Percentiles rank a stretch among this genome's conserved stretches.
Conservation (phyloP, 306 rosid genomes). For the Quercus parvula region DNA sequence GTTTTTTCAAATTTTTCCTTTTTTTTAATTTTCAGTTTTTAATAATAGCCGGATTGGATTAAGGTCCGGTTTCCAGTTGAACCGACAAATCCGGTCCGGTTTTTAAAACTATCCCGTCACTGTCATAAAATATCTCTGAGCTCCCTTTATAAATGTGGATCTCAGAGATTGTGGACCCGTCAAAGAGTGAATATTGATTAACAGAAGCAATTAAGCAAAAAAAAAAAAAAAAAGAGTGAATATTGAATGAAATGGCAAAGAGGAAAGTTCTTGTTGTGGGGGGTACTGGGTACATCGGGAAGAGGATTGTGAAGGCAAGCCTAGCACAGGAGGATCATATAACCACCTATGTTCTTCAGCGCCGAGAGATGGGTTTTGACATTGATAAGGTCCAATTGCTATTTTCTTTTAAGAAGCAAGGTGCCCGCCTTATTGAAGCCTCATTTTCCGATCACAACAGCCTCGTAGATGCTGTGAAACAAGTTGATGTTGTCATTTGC, state of each 20-base stretch:
- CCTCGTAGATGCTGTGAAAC: constrained; percentile 65
- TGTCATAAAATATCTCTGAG: no score
- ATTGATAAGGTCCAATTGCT: constrained; percentile 61
- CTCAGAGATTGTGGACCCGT: no score
- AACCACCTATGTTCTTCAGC: constrained; percentile 52
- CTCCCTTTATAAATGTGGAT: no score
- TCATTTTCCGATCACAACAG: constrained; percentile 61
- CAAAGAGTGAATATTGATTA: no score
- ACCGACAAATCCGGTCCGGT: no score
- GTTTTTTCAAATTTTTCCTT: no score
- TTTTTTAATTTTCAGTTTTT: no score
- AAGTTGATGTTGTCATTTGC: constrained; percentile 69
- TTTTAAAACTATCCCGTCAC: no score
- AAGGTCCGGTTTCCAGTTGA: no score
- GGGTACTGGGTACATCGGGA: constrained; percentile 74
- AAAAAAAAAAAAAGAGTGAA: no score
- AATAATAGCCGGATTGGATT: no score
- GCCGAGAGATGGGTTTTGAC: constrained; percentile 67
- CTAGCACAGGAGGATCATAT: constrained; percentile 53
- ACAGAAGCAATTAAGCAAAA: no score
- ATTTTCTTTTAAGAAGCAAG: constrained; percentile 60
- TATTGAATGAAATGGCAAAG: constrained; percentile 36
- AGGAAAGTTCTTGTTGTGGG: constrained; percentile 82
- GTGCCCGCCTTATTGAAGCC: constrained; percentile 62
- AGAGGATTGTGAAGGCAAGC: constrained; percentile 68